phyloP scores from a whole-genome alignment of 148 eudicot species.

The Rheum nobile region DNA sequence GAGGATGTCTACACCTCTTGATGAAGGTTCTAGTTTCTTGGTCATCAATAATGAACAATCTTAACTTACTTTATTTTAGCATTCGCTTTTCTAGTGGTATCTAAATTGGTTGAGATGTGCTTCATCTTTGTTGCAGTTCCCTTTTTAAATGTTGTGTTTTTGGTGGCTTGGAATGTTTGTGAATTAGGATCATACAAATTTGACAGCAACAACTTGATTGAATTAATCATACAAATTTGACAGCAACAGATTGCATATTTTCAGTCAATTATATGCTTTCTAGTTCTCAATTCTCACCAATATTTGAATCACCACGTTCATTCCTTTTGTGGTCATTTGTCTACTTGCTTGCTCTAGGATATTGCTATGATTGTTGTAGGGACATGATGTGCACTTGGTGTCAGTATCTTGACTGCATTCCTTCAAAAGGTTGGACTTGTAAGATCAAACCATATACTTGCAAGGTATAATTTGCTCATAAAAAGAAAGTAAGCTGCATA shows the following conservation, averaged over 20 bases:
- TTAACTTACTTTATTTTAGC: not conserved
- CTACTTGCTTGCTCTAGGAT: too few relatives aligned
- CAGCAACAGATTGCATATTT: too few relatives aligned
- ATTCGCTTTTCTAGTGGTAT: not conserved
- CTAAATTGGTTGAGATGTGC: not conserved
- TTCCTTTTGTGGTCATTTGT: too few relatives aligned
- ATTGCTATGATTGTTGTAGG: too few relatives aligned
- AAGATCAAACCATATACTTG: constrained; percentile 35
- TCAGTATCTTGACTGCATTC: constrained; percentile 59
- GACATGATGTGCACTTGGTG: constrained; percentile 81
- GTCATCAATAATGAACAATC: too few relatives aligned
- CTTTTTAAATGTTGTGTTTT: not conserved
- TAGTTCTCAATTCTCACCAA: too few relatives aligned
- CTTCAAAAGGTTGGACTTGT: constrained; percentile 60
- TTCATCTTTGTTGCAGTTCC: not conserved
- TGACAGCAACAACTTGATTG: not conserved
- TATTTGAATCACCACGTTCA: too few relatives aligned
- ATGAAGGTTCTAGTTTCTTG: too few relatives aligned
- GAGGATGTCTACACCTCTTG: constrained; percentile 57
- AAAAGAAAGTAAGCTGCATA: too few relatives aligned
- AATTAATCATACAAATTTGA: not conserved
- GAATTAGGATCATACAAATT: not conserved
- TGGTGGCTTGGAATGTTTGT: not conserved
- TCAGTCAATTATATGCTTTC: too few relatives aligned
- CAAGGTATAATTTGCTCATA: too few relatives aligned